phyloP scores from a whole-genome alignment of 257 asterid species.

The Nicotiana benthamiana region DNA sequence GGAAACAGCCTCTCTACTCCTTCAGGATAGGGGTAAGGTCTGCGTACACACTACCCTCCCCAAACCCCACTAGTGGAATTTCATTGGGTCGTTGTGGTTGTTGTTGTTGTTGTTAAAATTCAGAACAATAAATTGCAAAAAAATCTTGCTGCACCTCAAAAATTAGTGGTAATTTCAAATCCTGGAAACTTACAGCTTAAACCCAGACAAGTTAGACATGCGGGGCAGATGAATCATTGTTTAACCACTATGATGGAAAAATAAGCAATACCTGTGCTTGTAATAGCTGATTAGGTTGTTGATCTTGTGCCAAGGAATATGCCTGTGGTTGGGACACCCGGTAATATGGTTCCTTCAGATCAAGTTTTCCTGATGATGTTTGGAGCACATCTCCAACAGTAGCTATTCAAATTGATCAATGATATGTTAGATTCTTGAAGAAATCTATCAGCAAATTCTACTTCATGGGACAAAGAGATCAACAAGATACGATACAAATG shows the following conservation, averaged over 20 bases:
- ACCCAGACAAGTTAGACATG: background rate
- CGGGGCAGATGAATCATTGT: background rate
- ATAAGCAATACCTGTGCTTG: slow-evolving; percentile 62
- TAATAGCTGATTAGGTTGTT: slow-evolving; percentile 52
- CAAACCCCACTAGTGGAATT: too few relatives aligned
- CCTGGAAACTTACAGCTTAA: background rate
- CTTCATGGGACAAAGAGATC: background rate
- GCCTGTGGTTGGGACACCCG: slow-evolving; percentile 94
- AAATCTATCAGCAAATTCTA: background rate
- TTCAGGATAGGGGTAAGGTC: too few relatives aligned
- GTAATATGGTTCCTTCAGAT: slow-evolving; percentile 91
- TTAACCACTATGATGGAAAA: background rate
- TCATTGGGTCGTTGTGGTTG: too few relatives aligned
- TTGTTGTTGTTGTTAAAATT: background rate
- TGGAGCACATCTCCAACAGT: slow-evolving; percentile 64
- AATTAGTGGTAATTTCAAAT: background rate
- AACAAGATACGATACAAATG: background rate
- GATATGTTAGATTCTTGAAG: background rate
- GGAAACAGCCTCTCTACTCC: too few relatives aligned
- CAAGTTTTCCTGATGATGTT: slow-evolving; percentile 72
- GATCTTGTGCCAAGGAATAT: slow-evolving; percentile 70
- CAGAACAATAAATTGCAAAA: background rate
- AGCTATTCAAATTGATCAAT: background rate
- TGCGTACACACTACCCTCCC: too few relatives aligned
- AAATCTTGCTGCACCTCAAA: background rate